These are phyloP conservation scores for Neurospora crassa DNA, from an alignment of 2,329 filamentous ascomycete species.

Conservation along the genomic window DNA sequence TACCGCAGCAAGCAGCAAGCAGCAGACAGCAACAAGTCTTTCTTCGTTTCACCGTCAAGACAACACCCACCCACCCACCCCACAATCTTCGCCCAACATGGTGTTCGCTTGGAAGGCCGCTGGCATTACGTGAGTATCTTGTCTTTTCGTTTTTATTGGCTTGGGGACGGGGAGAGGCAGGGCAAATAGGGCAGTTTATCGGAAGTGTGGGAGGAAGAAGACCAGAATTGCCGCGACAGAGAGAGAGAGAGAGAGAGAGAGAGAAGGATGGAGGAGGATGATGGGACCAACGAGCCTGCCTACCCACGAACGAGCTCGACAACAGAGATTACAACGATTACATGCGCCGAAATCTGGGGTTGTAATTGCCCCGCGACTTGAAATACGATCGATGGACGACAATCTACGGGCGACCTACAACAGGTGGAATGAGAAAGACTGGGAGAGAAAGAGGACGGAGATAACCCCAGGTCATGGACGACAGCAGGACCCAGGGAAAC, in stretches of 20 bases:
- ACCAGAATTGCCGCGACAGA: background rate
- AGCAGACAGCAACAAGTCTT: conserved; percentile 16
- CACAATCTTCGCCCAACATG: conserved; percentile 54
- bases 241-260: background rate
- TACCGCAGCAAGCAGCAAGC: conserved; percentile 8
- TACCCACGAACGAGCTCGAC: background rate
- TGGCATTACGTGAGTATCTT: conserved; percentile 73
- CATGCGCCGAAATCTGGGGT: background rate
- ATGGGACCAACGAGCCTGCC: background rate
- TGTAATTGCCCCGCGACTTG: background rate
- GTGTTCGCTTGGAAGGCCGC: conserved; percentile 97
- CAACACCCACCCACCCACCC: background rate
- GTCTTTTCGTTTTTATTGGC: background rate
- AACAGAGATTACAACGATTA: background rate
- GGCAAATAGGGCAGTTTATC: background rate
- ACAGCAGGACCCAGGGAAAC: background rate
- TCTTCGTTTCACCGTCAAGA: conserved; percentile 19
- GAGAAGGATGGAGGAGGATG: background rate
- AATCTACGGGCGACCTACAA: background rate
- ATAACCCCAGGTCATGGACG: background rate
- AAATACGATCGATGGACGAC: background rate
- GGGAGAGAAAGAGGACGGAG: background rate
- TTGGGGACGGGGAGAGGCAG: background rate
- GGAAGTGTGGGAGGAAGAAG: conserved; percentile 4
- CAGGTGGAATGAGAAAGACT: background rate